These are phyloP conservation scores for Candida namnaoensis DNA, from an alignment of 805 yeast species.

Conservation along the genomic window DNA sequence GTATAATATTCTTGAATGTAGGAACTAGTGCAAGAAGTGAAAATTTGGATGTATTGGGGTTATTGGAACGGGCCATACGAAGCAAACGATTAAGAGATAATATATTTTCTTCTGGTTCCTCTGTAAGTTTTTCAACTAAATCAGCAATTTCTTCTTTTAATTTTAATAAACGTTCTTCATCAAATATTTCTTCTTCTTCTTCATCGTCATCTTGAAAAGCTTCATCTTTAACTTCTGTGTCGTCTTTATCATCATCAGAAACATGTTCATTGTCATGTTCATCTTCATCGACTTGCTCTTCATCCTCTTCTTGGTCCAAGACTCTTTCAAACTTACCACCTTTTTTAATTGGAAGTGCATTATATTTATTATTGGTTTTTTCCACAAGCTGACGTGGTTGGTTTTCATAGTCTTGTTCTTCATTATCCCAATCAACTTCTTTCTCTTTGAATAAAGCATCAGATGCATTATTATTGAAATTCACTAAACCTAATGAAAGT, in stretches of 20 bases:
- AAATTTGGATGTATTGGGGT: conserved; percentile 58
- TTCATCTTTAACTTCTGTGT: too few relatives aligned
- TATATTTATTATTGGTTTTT: conserved; percentile 38
- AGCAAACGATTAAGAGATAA: conserved; percentile 55
- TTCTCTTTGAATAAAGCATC: conserved; percentile 5
- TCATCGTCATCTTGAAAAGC: conserved; percentile 16
- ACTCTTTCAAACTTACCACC: conserved; percentile 74
- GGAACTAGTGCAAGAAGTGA: conserved; percentile 76
- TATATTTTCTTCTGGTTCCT: conserved; percentile 85
- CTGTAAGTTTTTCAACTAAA: conserved; percentile 66
- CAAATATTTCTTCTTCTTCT: conserved; percentile 33
- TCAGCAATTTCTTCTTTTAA: conserved; percentile 81
- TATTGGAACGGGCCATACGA: conserved; percentile 61
- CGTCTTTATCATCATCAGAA: conserved; percentile 13
- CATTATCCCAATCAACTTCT: conserved; percentile 44
- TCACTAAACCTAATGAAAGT: conserved; percentile 15
- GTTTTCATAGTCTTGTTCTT: conserved; percentile 73
- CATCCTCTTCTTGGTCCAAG: conserved; percentile 19
- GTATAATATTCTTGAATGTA: conserved; percentile 77
- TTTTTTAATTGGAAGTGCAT: conserved; percentile 73
- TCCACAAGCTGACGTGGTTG: conserved; percentile 50
- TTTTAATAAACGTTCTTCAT: conserved; percentile 45
- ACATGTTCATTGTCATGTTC: conserved; percentile 8
- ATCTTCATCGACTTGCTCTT: conserved; percentile 13
- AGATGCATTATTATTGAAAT: conserved; percentile 7